These are phyloP conservation scores for Endocalyx cinctus DNA, from an alignment of 2,329 filamentous ascomycete genomes.

Conservation along the genomic window DNA sequence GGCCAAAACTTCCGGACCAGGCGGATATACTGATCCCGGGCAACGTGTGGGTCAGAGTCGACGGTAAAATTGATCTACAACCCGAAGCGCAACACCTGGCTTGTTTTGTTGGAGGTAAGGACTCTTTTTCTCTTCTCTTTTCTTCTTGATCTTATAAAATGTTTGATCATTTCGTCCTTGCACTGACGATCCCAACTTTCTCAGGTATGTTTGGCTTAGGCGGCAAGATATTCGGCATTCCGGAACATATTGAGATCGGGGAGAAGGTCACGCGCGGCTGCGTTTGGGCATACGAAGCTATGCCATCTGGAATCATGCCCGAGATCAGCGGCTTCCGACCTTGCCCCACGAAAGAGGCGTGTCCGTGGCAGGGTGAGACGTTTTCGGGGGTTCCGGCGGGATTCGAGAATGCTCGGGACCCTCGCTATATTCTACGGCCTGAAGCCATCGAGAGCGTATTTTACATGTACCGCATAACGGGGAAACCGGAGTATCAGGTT, in stretches of 20 bases:
- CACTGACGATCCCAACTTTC: too few species aligned
- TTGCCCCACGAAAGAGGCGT: constrained; percentile 32
- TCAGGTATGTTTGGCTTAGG: constrained; percentile 44
- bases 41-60: constrained; percentile 22
- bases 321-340: constrained; percentile 45
- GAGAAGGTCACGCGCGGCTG: constrained; percentile 50
- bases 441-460: constrained; percentile 53
- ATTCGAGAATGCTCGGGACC: constrained; percentile 53
- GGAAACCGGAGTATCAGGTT: constrained; percentile 40
- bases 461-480: constrained; percentile 49
- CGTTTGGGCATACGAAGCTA: constrained; percentile 52
- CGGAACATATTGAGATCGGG: constrained; percentile 42
- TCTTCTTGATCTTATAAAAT: too few species aligned
- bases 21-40: constrained; percentile 62
- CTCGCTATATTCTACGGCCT: constrained; percentile 45
- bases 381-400: constrained; percentile 46
- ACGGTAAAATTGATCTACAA: constrained; percentile 20
- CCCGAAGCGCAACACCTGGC: constrained; percentile 37
- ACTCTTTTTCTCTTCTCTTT: too few species aligned
- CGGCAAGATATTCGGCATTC: constrained; percentile 39
- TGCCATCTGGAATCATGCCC: constrained; percentile 55
- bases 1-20: constrained; percentile 59
- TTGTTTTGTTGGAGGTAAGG: constrained; percentile 47
- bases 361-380: constrained; percentile 38
- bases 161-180: too few species aligned